Base-by-base conservation (phyloP, 1,139 yeast species). In the Wickerhamomyces sp. region DNA sequence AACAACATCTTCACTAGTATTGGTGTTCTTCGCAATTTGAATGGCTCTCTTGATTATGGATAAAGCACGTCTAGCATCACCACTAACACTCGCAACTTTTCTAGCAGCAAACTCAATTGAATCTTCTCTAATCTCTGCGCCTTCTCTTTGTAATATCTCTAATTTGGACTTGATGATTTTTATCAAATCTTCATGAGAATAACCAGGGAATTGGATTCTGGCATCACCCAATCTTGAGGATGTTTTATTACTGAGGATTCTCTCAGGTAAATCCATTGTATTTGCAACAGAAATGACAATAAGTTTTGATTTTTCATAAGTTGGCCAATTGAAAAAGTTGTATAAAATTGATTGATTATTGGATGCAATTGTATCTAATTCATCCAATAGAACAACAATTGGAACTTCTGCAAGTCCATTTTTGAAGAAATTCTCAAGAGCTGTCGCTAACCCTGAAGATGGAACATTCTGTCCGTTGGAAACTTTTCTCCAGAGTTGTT, bases 251-350 rank as follows among this genome's bases (percentile, higher is more conserved):
- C 95, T 82, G 39, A 93, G 69, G 43, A 84, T 76, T 50, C 97
- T 73, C 61, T 93, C 99, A 0, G 99, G 99, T 43, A 93, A 69
- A 66, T 93, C 98, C 97, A 94, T 90, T 0, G 98, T 91, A 61
- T 94, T 94, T 8, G 98, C 98, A 32, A 93, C 91, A 0, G 98
- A 98, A 42, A 93, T 75, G 2, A 94, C 95, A 46, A 93, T 79
- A 42, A 93, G 71, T 57, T 84, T 84, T 3, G 98, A 90, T 53
- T 82, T 73, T 13, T 78, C 71, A 57, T 87, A 81, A 0, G 96
- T 82, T 7, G 99, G 96, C 99, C 99, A 93, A 65, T 94, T 91
- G 73, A 93, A 90, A 59, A 94, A 89, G 62, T 93, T 94, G 68
- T 93, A 94, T 86, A 93, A 84, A 40, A 93, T 94, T 43, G 83